Evolutionary conservation across 2,329 filamentous ascomycete species (phyloP).

Genomic region (Pleurostoma richardsiae): DNA sequence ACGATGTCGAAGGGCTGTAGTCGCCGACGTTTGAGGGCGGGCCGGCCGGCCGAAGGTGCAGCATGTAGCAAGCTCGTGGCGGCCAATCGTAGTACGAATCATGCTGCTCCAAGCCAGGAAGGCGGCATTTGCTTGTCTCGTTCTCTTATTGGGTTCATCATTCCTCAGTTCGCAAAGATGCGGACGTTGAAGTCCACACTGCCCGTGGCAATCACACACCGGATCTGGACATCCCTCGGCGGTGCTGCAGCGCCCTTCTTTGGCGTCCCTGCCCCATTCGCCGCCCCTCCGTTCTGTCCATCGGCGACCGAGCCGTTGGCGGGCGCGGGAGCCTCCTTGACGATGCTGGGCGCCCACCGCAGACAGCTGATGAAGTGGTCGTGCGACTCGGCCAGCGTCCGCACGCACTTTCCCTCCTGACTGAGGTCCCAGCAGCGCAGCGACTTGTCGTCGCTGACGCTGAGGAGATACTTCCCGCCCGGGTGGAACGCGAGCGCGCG

Average conservation of each 20-base stretch:
- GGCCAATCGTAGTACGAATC: too few relatives aligned
- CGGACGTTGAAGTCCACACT: conserved; percentile 77
- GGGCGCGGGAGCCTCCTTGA: conserved; percentile 48
- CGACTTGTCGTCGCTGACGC: conserved; percentile 84
- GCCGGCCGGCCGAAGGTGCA: too few relatives aligned
- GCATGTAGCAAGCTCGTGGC: too few relatives aligned
- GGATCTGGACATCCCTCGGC: conserved; percentile 55
- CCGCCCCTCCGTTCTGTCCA: conserved; percentile 28
- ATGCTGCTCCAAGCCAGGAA: background rate
- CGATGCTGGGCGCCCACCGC: conserved; percentile 76
- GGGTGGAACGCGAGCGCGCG: conserved; percentile 84
- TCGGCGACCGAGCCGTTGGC: conserved; percentile 31
- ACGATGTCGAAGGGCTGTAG: too few relatives aligned
- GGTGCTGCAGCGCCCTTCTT: conserved; percentile 41
- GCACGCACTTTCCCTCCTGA: conserved; percentile 87
- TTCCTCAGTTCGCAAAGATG: conserved; percentile 63
- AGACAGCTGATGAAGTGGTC: conserved; percentile 82
- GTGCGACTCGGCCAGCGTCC: conserved; percentile 71
- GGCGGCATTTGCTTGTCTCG: background rate
- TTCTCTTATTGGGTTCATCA: background rate
- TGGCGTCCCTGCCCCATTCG: conserved; percentile 30
- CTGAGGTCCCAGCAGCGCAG: conserved; percentile 89
- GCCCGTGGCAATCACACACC: conserved; percentile 82
- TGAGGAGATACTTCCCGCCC: conserved; percentile 83
- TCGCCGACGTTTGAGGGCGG: too few relatives aligned